Evolutionary conservation across 2,329 filamentous ascomycete genomes (phyloP), one percentile per base, ranked within the genome.

Genomic region (Nothomitra cinnamomea): DNA sequence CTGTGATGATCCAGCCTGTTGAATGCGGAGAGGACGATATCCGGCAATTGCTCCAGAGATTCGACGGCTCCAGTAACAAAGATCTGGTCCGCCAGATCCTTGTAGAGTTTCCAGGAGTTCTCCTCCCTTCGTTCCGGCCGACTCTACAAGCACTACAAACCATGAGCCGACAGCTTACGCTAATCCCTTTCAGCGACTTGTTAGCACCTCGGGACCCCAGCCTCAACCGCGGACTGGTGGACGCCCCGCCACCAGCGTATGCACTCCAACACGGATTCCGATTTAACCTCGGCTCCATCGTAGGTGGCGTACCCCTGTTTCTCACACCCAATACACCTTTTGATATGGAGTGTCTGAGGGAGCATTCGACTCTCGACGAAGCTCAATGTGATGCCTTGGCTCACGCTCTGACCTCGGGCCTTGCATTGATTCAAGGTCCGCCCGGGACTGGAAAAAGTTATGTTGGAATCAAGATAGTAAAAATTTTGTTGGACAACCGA

Each of bases 361-460:
- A 61, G 0, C 60, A 62, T 13, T 72, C 76, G 0, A 67, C 62
- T 0, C 70, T 85, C 0, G 80, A 85, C 57, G 54, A 59, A 8
- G 66, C 64, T 1, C 72, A 74, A 58, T 72, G 73, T 3, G 55
- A 58, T 2, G 77, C 79, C 1, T 62, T 84, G 0, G 57, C 81
- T 0, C 65, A 71, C 17, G 71, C 77, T 2, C 63, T 85, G 0
- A 70, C 67, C 0, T 69, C 72, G 1, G 70, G 71, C 35, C 63
- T 83, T 7, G 74, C 78, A 1, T 67, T 85, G 3, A 81, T 85
- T 10, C 81, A 86, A 65, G 83, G 83, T 0, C 82, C 82, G 0
- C 82, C 82, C 0, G 82, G 83, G 0, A 86, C 82, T 0, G 82
- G 83, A 0, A 86, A 86, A 61, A 76, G 71, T 2, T 84, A 74